These are phyloP conservation scores for Russula abietina DNA, from an alignment of 768 basidiomycete species.

Conservation along the genomic window DNA sequence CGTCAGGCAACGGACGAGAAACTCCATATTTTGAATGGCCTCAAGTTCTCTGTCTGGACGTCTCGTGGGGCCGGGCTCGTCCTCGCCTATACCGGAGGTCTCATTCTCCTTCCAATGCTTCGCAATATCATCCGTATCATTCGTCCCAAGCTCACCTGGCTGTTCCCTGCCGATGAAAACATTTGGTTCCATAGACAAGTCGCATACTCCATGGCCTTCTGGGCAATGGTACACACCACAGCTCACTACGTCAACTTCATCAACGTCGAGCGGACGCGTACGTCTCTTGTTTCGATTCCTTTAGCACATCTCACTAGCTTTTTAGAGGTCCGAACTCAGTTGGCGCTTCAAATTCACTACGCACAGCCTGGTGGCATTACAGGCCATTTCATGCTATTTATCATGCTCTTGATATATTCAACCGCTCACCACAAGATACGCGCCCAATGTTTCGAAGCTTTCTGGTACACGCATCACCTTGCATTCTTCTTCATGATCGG, in stretches of 20 bases:
- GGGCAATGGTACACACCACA: slow-evolving; percentile 87
- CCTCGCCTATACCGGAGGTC: slow-evolving; percentile 77
- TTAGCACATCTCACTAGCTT: slow-evolving; percentile 1
- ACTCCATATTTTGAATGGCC: slow-evolving; percentile 69
- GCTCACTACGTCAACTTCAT: slow-evolving; percentile 93
- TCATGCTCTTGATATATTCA: slow-evolving; percentile 90
- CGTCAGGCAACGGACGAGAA: slow-evolving; percentile 51
- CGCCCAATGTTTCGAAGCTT: slow-evolving; percentile 85
- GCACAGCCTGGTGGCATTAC: slow-evolving; percentile 86
- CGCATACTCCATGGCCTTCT: slow-evolving; percentile 91
- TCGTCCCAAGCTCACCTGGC: slow-evolving; percentile 72
- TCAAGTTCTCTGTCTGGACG: slow-evolving; percentile 81
- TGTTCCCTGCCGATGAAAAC: slow-evolving; percentile 90
- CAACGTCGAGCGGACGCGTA: slow-evolving; percentile 84
- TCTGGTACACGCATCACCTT: slow-evolving; percentile 96
- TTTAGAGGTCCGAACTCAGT: slow-evolving; percentile 72
- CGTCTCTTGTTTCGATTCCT: slow-evolving; percentile 29
- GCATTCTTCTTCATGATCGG: slow-evolving; percentile 93
- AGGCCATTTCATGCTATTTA: slow-evolving; percentile 90
- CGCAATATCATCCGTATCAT: slow-evolving; percentile 82
- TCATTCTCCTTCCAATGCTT: slow-evolving; percentile 85
- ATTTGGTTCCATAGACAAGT: slow-evolving; percentile 96
- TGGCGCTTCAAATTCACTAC: slow-evolving; percentile 82
- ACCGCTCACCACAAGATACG: slow-evolving; percentile 88
- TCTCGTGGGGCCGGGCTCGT: slow-evolving; percentile 91